Evolutionary conservation across 768 basidiomycete species (phyloP).

Genomic region (Lenzites betulinus): DNA sequence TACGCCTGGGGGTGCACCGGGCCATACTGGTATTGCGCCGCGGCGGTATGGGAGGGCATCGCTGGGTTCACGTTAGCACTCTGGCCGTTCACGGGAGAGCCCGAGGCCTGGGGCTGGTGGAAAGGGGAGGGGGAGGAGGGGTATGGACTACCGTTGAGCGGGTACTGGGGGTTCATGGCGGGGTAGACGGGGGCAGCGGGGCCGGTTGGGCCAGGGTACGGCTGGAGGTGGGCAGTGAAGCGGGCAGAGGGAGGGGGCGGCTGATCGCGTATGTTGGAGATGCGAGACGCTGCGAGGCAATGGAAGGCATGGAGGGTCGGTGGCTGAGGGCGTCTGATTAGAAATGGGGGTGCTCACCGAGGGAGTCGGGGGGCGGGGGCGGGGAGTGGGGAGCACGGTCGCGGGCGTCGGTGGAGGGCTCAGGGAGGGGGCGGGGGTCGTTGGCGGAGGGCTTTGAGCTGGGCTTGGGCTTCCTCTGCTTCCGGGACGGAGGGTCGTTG

Average conservation of each 20-base stretch:
- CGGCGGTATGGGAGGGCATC: constrained; percentile 40
- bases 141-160: constrained; percentile 57
- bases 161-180: constrained; percentile 71
- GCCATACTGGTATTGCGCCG: constrained; percentile 51
- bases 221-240: constrained; percentile 45
- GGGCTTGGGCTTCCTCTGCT: constrained; percentile 14
- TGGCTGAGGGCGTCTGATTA: constrained; percentile 11
- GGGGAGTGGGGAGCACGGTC: constrained; percentile 1
- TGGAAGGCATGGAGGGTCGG: constrained; percentile 15
- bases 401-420: constrained; percentile 12
- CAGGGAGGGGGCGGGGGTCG: constrained; percentile 11
- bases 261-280: constrained; percentile 37
- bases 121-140: constrained; percentile 41
- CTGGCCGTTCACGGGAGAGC: constrained; percentile 41
- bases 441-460: background rate
- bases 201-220: constrained; percentile 48
- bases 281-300: constrained; percentile 31
- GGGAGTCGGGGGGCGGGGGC: constrained; percentile 16
- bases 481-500: constrained; percentile 13
- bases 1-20: constrained; percentile 59
- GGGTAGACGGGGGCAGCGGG: constrained; percentile 25
- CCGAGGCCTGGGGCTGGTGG: constrained; percentile 34
- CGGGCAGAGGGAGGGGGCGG: constrained; percentile 35
- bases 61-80: constrained; percentile 40
- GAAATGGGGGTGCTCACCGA: constrained; percentile 17